Conservation (phyloP, 179 eudicot species). For the Gypsophila paniculata region DNA sequence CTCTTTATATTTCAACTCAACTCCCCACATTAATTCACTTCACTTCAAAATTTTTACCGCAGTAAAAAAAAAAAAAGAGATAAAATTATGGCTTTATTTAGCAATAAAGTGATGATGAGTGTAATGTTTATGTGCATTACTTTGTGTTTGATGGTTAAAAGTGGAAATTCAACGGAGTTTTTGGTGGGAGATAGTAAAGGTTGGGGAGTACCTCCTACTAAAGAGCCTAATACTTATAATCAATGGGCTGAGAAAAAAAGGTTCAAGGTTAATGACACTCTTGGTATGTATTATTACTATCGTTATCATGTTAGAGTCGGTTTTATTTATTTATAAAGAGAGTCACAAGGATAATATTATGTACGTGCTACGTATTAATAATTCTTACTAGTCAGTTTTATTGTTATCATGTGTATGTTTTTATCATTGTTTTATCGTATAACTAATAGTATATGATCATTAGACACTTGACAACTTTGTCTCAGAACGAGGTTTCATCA, state of each 20-base stretch:
- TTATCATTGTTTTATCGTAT: no score
- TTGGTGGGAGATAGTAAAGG: conserved; percentile 44
- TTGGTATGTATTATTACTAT: conserved; percentile 36
- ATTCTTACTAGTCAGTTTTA: no score
- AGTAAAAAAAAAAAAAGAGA: neutral
- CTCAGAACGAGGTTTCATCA: no score
- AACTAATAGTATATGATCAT: no score
- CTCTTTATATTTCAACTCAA: conserved; percentile 1
- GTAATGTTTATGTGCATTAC: conserved; percentile 12
- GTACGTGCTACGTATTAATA: no score
- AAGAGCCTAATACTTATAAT: conserved; percentile 31
- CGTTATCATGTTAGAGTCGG: no score
- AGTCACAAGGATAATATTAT: neutral
- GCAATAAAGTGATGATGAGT: no score
- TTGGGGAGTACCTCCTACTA: conserved; percentile 44
- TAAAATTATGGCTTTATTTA: neutral
- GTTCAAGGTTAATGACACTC: conserved; percentile 46
- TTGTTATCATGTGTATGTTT: no score
- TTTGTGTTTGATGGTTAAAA: conserved; percentile 10
- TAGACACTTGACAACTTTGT: no score
- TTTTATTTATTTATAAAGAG: neutral
- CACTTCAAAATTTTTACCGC: neutral
- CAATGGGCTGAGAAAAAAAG: conserved; percentile 54
- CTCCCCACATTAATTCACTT: neutral
- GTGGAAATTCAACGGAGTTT: conserved; percentile 30